Evolutionary conservation across 495 filamentous ascomycete genomes (phyloP).

Genomic region (Penicillium pulvis): DNA sequence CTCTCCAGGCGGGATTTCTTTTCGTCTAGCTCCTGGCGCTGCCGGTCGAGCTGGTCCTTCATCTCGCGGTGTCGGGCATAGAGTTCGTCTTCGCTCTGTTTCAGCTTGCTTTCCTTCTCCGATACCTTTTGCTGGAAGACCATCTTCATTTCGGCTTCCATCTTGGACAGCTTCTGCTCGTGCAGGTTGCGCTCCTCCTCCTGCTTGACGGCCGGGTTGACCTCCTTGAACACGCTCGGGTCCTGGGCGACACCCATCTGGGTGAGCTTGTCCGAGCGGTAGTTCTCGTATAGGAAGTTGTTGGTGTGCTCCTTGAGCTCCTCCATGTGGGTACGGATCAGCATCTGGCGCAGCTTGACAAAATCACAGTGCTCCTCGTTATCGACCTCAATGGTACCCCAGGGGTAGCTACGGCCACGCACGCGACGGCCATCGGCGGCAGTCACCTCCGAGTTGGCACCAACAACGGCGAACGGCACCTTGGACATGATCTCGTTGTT

Average conservation of each 20-base stretch:
- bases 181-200: conserved; percentile 97
- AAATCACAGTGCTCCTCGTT: conserved; percentile 99
- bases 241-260: conserved; percentile 98
- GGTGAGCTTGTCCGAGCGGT: conserved; percentile 97
- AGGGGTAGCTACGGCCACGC: conserved; percentile 94
- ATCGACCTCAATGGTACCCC: conserved; percentile 98
- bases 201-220: conserved; percentile 99
- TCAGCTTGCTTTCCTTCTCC: conserved; percentile 99
- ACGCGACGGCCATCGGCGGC: conserved; percentile 93
- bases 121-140: conserved; percentile 99
- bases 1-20: conserved; percentile 94
- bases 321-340: conserved; percentile 99
- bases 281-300: conserved; percentile 98
- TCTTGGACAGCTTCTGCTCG: conserved; percentile 99
- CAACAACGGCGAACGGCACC: conserved; percentile 97
- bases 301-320: conserved; percentile 99
- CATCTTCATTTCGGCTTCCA: conserved; percentile 99
- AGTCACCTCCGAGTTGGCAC: conserved; percentile 89
- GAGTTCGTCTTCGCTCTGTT: conserved; percentile 97
- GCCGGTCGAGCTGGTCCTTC: conserved; percentile 98
- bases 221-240: conserved; percentile 99
- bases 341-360: conserved; percentile 98
- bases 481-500: conserved; percentile 99
- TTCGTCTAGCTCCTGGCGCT: conserved; percentile 91
- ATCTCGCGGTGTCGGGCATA: conserved; percentile 98